Conservation (phyloP, 192 early-diverging fungal genomes). For the Anaeromyces robustus region DNA sequence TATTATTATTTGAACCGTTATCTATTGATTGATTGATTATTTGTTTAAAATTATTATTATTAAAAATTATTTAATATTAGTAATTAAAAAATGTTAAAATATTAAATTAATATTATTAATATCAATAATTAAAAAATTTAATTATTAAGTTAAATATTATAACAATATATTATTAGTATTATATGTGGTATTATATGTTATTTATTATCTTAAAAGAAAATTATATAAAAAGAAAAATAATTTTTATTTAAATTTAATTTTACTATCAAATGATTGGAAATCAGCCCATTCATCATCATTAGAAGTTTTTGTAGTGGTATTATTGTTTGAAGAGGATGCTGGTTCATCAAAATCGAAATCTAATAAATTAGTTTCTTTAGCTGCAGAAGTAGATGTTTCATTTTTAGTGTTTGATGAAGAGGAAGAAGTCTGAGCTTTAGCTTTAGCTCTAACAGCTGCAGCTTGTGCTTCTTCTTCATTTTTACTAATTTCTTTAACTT, state of each 20-base stretch:
- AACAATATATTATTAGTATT: too few relatives aligned
- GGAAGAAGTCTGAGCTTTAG: conserved; percentile 11
- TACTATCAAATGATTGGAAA: conserved; percentile 28
- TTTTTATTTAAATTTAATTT: conserved; percentile 6
- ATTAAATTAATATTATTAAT: too few relatives aligned
- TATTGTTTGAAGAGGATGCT: not conserved
- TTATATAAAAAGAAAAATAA: too few relatives aligned
- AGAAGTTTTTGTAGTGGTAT: conserved; percentile 6
- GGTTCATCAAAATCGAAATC: conserved; percentile 38
- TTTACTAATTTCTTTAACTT: conserved; percentile 8
- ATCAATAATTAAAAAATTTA: too few relatives aligned
- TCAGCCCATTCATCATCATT: conserved; percentile 66
- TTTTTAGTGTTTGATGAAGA: not conserved
- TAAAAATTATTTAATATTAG: too few relatives aligned
- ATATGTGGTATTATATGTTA: too few relatives aligned
- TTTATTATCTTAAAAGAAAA: too few relatives aligned
- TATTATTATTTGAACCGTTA: conserved; percentile 15
- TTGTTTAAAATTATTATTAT: conserved; percentile 13
- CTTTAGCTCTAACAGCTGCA: conserved; percentile 10
- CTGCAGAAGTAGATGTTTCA: not conserved
- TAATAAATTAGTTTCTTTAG: conserved; percentile 43
- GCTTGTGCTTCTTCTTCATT: conserved; percentile 14
- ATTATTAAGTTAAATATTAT: too few relatives aligned
- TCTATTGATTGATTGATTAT: conserved; percentile 6
- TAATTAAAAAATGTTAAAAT: too few relatives aligned